phyloP scores from a whole-genome alignment of 345 rosid species.

The Excoecaria agallocha region DNA sequence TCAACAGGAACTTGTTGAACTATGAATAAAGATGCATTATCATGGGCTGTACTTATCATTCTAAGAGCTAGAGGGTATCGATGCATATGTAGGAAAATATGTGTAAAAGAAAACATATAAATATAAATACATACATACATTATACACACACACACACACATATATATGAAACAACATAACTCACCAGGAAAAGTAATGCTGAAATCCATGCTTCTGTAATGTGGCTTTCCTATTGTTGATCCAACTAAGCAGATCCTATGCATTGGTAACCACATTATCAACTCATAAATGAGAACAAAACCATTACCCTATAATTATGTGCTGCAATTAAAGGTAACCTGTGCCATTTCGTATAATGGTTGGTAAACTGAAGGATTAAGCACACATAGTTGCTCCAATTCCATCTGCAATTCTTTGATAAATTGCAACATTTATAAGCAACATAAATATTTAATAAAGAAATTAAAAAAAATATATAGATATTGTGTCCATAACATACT shows the following conservation, averaged over 20 bases:
- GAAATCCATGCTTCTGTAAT: constrained; percentile 72
- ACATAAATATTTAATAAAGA: constrained; percentile 14
- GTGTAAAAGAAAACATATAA: not conserved
- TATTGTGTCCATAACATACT: constrained; percentile 46
- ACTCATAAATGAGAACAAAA: constrained; percentile 8
- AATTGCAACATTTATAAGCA: constrained; percentile 26
- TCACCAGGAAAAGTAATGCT: constrained; percentile 71
- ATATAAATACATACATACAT: too few relatives aligned
- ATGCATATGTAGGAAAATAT: not conserved
- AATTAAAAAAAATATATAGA: not conserved
- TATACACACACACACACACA: too few relatives aligned
- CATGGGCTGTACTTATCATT: not conserved
- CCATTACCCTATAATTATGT: not conserved
- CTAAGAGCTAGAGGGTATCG: not conserved
- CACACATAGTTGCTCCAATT: constrained; percentile 54
- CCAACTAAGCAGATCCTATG: constrained; percentile 74
- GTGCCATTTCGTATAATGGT: constrained; percentile 73
- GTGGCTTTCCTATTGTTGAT: constrained; percentile 55
- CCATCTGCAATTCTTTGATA: constrained; percentile 68
- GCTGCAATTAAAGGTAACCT: constrained; percentile 39
- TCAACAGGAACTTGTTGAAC: not conserved
- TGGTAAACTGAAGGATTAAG: constrained; percentile 57
- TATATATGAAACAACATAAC: constrained; percentile 17
- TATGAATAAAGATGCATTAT: not conserved
- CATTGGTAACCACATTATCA: constrained; percentile 18